These are phyloP conservation scores for Talaromyces sp. DNA, from an alignment of 2,329 filamentous ascomycete genomes.

Conservation along the genomic window DNA sequence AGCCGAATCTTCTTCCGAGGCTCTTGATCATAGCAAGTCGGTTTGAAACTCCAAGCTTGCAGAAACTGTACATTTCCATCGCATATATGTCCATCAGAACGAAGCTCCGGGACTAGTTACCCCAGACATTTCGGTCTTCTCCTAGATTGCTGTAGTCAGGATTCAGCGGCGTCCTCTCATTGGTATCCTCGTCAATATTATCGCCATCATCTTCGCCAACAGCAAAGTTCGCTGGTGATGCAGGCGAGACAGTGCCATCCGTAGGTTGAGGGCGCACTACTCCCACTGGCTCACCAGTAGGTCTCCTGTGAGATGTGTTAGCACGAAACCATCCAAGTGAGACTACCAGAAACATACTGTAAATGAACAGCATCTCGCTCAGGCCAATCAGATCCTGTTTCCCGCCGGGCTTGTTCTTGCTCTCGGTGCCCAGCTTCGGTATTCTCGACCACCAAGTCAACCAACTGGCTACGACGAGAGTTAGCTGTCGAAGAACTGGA, in stretches of 20 bases:
- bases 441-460: conserved; percentile 66
- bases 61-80: conserved; percentile 3
- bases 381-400: conserved; percentile 61
- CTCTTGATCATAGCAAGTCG: conserved; percentile 1
- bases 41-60: not conserved
- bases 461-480: conserved; percentile 60
- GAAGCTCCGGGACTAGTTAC: conserved; percentile 16
- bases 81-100: not conserved
- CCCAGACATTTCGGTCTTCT: conserved; percentile 31
- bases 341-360: conserved; percentile 26
- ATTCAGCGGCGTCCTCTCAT: conserved; percentile 19
- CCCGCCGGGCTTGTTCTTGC: conserved; percentile 59
- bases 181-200: conserved; percentile 21
- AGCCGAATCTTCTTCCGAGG: not conserved
- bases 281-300: conserved; percentile 30
- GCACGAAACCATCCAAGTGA: conserved; percentile 8
- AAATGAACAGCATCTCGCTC: conserved; percentile 38
- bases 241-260: conserved; percentile 8
- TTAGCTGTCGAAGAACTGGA: conserved; percentile 44
- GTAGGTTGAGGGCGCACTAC: conserved; percentile 18
- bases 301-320: conserved; percentile 29
- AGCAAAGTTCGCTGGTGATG: conserved; percentile 1
- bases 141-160: conserved; percentile 33
- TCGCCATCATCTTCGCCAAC: conserved; percentile 20
- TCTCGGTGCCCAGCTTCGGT: conserved; percentile 59